phyloP scores from a whole-genome alignment of 805 yeast genomes.

The Diddensiella caesifluorescens region DNA sequence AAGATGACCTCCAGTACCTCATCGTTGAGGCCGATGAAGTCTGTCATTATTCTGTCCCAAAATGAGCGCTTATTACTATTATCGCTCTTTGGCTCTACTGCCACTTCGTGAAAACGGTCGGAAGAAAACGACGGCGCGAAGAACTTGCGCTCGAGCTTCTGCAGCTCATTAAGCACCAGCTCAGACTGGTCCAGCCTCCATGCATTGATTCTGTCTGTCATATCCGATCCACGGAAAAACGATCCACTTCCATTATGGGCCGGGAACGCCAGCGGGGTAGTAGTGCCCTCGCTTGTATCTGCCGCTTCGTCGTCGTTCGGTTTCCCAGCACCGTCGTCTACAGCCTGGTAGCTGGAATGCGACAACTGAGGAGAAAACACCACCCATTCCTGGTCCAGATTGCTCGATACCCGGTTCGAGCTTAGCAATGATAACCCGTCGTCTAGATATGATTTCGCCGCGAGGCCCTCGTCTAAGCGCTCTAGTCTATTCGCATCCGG shows the following conservation, averaged over 20 bases:
- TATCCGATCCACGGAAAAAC: conserved; percentile 27
- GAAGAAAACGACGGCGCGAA: conserved; percentile 5
- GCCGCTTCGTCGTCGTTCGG: conserved; percentile 17
- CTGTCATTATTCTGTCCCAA: conserved; percentile 24
- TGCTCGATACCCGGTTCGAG: conserved; percentile 4
- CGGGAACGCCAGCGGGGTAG: conserved; percentile 31
- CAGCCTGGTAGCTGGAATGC: conserved; percentile 9
- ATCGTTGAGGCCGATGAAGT: conserved; percentile 33
- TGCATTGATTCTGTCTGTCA: conserved; percentile 35
- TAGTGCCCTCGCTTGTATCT: conserved; percentile 17
- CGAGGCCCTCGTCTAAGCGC: no score
- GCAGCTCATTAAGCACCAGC: conserved; percentile 28
- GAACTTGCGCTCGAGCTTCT: conserved; percentile 16
- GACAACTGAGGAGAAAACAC: conserved; percentile 32
- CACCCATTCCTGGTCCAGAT: conserved; percentile 33
- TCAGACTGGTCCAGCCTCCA: conserved; percentile 39
- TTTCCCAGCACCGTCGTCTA: no score
- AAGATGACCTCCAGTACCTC: conserved; percentile 34
- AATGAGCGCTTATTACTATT: conserved; percentile 4
- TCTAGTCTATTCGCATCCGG: conserved; percentile 6
- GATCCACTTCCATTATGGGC: conserved; percentile 34
- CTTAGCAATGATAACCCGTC: conserved; percentile 5
- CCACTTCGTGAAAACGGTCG: conserved; percentile 9
- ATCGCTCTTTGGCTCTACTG: not conserved
- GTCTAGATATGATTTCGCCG: conserved; percentile 1